phyloP scores from a whole-genome alignment of 495 filamentous ascomycete species.

The Schizothecium vesticola region DNA sequence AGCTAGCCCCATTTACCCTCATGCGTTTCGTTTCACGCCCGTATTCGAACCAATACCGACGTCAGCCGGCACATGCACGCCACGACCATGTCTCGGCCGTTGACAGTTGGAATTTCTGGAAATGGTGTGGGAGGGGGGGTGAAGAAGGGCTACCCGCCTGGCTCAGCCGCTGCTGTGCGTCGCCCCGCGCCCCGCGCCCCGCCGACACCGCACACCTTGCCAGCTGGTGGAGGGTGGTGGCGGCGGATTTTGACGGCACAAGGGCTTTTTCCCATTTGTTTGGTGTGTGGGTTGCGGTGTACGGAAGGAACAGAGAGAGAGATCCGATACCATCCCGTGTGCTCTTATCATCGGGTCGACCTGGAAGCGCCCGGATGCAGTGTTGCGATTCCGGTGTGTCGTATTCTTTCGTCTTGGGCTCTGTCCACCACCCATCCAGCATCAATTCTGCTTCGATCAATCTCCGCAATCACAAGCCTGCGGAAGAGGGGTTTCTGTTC shows the following conservation, averaged over 20 bases:
- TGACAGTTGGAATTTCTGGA: neutral
- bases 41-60: constrained; percentile 1
- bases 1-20: neutral
- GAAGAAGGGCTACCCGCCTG: neutral
- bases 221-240: too few relatives aligned
- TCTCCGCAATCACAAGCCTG: too few relatives aligned
- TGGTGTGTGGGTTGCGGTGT: too few relatives aligned
- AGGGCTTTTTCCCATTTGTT: too few relatives aligned
- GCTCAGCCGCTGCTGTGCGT: neutral
- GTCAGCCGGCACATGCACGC: neutral
- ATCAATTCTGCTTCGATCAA: neutral
- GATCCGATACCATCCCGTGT: too few relatives aligned
- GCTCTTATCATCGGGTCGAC: too few relatives aligned
- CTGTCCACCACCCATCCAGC: neutral
- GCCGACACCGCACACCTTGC: neutral
- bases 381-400: too few relatives aligned
- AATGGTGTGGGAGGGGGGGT: neutral
- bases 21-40: neutral
- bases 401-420: neutral
- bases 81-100: neutral
- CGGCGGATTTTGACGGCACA: too few relatives aligned
- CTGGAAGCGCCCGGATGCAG: too few relatives aligned
- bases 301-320: too few relatives aligned
- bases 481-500: too few relatives aligned
- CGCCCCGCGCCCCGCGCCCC: too few relatives aligned